Evolutionary conservation across 176 grass and related monocot species (phyloP), one percentile per base, ranked within the genome.

Genomic region (Eleusine indica): DNA sequence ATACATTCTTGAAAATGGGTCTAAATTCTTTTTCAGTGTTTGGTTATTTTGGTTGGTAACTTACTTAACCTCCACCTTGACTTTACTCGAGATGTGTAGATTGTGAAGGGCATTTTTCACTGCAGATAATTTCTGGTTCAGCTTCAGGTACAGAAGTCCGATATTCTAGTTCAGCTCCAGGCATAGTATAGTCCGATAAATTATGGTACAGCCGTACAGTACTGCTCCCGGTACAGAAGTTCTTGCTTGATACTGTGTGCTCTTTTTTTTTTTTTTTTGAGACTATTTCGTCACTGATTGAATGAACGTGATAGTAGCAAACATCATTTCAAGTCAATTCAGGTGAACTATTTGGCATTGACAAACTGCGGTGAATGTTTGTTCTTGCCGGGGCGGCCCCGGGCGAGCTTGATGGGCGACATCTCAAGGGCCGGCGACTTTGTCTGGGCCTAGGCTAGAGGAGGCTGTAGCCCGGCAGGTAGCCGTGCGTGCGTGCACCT

Each of bases 351-450:
- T 89, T 84, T 30, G 51, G 4, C 76, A 63, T 75, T 80, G 87
- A 85, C 76, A 63, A 70, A 75, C 70, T 74, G n/a, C 60, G 79
- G 38, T 47, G 68, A 77, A 89, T 82, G 88, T 73, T 77, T 81
- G 80, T 89, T 86, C 83, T 53, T 86, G 88, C 78, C 78, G 88
- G 58, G 58, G 58, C 58, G n/a, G 58, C n/a, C 58, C 57, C 58
- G 58, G 83, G 11, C 66, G 2, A 40, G 48, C 18, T 7, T 18
- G 79, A 82, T 42, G 83, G 38, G 82, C 54, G 83, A 81, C 83
- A 66, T 76, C 83, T 65, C 65, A 64, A 71, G 78, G 72, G 66
- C 87, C 73, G 76, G 48, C 57, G 3, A 78, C 78, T 67, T 60
- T 35, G 37, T 46, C 18, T 66, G 44, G 77, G 78, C 68, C 71